These are phyloP conservation scores for Clitoria ternatea DNA, from an alignment of 306 rosid species.

Conservation along the genomic window DNA sequence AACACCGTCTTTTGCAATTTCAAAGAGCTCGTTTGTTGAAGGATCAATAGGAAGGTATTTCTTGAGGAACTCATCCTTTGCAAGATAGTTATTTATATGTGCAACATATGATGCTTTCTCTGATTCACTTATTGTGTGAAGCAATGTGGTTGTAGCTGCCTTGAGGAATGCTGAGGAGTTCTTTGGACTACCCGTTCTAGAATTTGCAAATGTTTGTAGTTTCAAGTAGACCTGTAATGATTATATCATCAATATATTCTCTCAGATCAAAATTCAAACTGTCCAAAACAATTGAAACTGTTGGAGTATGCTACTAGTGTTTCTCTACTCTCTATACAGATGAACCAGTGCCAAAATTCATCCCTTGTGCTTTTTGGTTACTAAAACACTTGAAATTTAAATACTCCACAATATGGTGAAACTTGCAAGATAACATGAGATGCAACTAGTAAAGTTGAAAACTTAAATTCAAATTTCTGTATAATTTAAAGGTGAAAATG, in stretches of 20 bases:
- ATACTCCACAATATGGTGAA: constrained; percentile 5
- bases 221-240: constrained; percentile 69
- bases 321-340: constrained; percentile 3
- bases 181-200: constrained; percentile 69
- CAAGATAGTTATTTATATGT: constrained; percentile 88
- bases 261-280: constrained; percentile 4
- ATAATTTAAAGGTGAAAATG: background rate
- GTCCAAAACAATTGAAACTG: background rate
- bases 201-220: constrained; percentile 70
- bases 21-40: constrained; percentile 82
- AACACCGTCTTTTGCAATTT: constrained; percentile 89
- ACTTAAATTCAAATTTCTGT: background rate
- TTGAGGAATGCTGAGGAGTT: constrained; percentile 88
- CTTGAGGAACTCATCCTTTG: constrained; percentile 68
- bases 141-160: constrained; percentile 94
- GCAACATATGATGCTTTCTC: constrained; percentile 95
- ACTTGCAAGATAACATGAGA: background rate
- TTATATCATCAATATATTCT: background rate
- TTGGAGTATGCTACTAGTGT: background rate
- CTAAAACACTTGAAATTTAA: background rate
- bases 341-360: background rate
- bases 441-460: background rate
- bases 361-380: background rate
- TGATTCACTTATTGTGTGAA: constrained; percentile 96
- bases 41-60: constrained; percentile 86